Conservation (phyloP, 306 rosid species). For the Gastrolobium bilobum region DNA sequence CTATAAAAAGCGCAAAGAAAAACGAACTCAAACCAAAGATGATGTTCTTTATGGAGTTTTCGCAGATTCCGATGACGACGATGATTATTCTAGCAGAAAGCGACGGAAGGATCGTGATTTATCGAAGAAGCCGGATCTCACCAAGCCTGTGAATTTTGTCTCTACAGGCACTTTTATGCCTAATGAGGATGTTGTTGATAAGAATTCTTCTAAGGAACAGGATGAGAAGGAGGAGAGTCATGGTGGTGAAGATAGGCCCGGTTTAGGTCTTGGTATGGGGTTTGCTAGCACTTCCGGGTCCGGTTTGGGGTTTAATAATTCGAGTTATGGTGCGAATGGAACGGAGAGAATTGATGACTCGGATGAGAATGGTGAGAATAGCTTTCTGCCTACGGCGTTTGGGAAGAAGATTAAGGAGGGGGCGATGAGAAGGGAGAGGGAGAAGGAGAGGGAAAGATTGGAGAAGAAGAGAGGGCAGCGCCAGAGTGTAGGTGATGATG, state of each 20-base stretch:
- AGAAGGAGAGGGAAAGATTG: slow-evolving; percentile 61
- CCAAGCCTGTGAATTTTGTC: slow-evolving; percentile 85
- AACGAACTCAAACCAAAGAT: slow-evolving; percentile 78
- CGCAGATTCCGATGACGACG: slow-evolving; percentile 64
- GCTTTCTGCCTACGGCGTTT: slow-evolving; percentile 77
- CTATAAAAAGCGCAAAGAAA: slow-evolving; percentile 71
- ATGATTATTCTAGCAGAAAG: slow-evolving; percentile 61
- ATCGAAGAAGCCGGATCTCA: slow-evolving; percentile 60
- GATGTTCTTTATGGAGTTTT: slow-evolving; percentile 81
- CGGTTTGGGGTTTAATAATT: slow-evolving; percentile 65
- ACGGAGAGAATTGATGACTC: slow-evolving; percentile 46
- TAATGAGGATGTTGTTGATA: slow-evolving; percentile 62
- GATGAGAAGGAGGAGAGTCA: slow-evolving; percentile 37
- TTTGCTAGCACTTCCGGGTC: slow-evolving; percentile 55
- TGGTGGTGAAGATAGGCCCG: slow-evolving; percentile 57
- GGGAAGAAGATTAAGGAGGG: slow-evolving; percentile 90
- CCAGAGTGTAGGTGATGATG: slow-evolving; percentile 42
- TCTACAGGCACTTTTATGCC: slow-evolving; percentile 84
- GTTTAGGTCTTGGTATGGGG: slow-evolving; percentile 68
- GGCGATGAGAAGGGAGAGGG: slow-evolving; percentile 75
- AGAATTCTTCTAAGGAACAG: slow-evolving; percentile 52
- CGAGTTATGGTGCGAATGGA: slow-evolving; percentile 39
- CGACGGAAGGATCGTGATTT: slow-evolving; percentile 65
- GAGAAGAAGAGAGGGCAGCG: slow-evolving; percentile 64
- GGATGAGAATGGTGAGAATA: slow-evolving; percentile 48